A percentile compares a stretch with the other conserved stretches of the same genome.
Conservation (phyloP, 2,329 filamentous ascomycete species). For the Phialemonium atrogriseum region DNA sequence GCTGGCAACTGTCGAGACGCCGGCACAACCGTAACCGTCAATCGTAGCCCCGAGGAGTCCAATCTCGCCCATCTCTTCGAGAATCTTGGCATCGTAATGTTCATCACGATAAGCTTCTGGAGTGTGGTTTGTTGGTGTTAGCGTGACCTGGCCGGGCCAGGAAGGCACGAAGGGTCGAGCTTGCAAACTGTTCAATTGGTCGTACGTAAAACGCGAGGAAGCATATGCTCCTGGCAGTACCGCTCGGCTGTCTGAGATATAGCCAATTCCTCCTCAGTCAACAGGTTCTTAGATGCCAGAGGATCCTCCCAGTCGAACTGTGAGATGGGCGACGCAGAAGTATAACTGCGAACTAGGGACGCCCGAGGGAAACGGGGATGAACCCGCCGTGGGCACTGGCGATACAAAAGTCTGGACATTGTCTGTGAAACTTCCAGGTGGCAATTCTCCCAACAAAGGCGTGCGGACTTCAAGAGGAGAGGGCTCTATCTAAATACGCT, state of each 20-base stretch:
- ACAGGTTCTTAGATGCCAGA: slow-evolving; percentile 61
- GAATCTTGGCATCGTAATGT: slow-evolving; percentile 69
- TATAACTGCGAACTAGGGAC: too few species aligned
- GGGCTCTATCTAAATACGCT: too few species aligned
- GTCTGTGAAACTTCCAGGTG: too few species aligned
- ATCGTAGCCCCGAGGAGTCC: slow-evolving; percentile 76
- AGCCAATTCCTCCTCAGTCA: slow-evolving; percentile 85
- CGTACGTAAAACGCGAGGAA: slow-evolving; percentile 78
- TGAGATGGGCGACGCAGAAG: slow-evolving; percentile 2
- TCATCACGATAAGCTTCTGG: slow-evolving; percentile 58
- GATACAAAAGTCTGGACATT: too few species aligned
- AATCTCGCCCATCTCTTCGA: slow-evolving; percentile 79
- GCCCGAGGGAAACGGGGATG: too few species aligned
- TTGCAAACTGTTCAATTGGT: slow-evolving; percentile 11
- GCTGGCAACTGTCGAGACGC: slow-evolving; percentile 71
- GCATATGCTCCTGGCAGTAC: slow-evolving; percentile 86
- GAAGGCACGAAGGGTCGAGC: too few species aligned
- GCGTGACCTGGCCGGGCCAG: neutral
- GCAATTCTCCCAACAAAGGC: too few species aligned
- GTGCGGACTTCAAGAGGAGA: too few species aligned
- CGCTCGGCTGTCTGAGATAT: slow-evolving; percentile 85
- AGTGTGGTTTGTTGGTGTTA: slow-evolving; percentile 3
- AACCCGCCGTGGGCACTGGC: too few species aligned
- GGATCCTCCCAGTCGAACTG: slow-evolving; percentile 90
- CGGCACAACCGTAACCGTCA: slow-evolving; percentile 74